Conservation (phyloP, 2,329 filamentous ascomycete species). For the Aspergillus awamori region DNA sequence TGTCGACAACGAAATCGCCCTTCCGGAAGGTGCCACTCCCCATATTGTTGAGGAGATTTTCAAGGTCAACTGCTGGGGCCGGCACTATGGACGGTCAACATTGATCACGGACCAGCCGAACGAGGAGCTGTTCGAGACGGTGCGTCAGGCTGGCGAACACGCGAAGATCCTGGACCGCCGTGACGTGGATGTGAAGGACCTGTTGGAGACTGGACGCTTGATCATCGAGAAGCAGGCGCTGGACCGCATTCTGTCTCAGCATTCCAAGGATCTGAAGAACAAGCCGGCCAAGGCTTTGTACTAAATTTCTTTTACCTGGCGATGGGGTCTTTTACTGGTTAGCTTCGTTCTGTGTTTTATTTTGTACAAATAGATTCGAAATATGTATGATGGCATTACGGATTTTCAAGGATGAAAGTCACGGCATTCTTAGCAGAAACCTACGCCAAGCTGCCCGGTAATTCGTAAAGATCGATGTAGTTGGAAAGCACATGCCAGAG, state of each 20-base stretch:
- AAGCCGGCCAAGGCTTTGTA: constrained; percentile 40
- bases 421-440: neutral
- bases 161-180: constrained; percentile 69
- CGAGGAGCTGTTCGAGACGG: constrained; percentile 66
- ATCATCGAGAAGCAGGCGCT: constrained; percentile 85
- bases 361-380: constrained; percentile 39
- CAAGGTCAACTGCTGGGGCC: constrained; percentile 69
- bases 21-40: constrained; percentile 56
- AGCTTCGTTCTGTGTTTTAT: constrained; percentile 19
- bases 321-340: constrained; percentile 7
- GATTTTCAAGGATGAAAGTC: neutral
- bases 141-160: constrained; percentile 66
- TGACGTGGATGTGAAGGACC: constrained; percentile 95
- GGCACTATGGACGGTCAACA: constrained; percentile 68
- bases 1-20: constrained; percentile 74
- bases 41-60: constrained; percentile 71
- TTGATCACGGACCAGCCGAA: constrained; percentile 69
- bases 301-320: constrained; percentile 19
- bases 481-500: neutral
- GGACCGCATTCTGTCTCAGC: constrained; percentile 70
- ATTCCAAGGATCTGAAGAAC: constrained; percentile 52
- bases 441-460: neutral
- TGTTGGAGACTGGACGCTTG: constrained; percentile 80
- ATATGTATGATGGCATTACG: constrained; percentile 15
- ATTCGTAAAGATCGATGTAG: neutral